Conservation (phyloP, 352 stramenopile species). For the Globisporangium orthogonon region DNA sequence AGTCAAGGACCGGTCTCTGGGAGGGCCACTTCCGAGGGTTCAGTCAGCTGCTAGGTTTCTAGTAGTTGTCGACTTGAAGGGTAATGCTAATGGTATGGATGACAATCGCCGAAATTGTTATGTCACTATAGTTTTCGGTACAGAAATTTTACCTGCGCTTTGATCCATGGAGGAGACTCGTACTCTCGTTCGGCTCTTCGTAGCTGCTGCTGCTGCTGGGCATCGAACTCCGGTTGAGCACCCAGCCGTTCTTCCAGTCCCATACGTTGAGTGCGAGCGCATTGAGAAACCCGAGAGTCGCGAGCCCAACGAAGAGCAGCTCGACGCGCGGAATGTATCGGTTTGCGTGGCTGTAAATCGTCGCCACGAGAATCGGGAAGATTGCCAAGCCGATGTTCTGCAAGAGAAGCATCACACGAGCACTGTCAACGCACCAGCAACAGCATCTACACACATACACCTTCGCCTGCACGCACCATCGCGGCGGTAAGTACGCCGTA, state of each 20-base stretch:
- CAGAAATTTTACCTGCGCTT: neutral
- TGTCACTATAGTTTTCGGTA: too few species aligned
- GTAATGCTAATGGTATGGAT: too few species aligned
- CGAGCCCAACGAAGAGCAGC: constrained; percentile 45
- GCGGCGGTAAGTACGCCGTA: constrained; percentile 13
- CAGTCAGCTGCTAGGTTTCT: too few species aligned
- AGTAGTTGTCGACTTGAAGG: too few species aligned
- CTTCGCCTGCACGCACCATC: constrained; percentile 4
- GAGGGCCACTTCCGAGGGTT: too few species aligned
- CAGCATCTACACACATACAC: neutral
- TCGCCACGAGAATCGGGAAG: constrained; percentile 51
- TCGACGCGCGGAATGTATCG: constrained; percentile 49
- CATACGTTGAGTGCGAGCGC: constrained; percentile 92
- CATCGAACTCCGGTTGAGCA: constrained; percentile 10
- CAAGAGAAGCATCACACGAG: constrained; percentile 23
- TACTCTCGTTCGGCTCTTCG: neutral
- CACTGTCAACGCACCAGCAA: neutral
- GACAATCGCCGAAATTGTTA: too few species aligned
- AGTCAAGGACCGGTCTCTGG: too few species aligned
- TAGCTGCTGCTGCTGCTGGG: too few species aligned
- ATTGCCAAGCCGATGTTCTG: constrained; percentile 61
- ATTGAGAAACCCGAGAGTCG: constrained; percentile 23
- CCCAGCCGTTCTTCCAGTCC: constrained; percentile 13
- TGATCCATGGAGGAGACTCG: constrained; percentile 1
- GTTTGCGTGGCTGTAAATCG: constrained; percentile 29